A percentile compares a stretch with the other conserved stretches of the same genome.
Conservation (phyloP, 2,329 filamentous ascomycete genomes). For the Cladophialophora exuberans region DNA sequence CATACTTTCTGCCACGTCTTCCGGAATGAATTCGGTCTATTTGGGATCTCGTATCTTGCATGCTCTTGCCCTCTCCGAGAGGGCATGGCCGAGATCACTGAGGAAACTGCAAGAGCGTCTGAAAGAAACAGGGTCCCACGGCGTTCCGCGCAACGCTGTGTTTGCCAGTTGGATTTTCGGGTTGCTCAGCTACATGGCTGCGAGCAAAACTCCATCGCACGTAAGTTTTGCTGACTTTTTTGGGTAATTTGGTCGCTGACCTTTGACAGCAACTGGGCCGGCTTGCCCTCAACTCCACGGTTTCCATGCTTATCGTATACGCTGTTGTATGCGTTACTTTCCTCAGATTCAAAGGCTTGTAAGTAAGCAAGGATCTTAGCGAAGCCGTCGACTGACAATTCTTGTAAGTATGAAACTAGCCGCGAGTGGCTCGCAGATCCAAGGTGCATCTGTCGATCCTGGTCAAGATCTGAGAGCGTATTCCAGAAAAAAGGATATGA, state of each 20-base stretch:
- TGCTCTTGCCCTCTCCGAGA: conserved; percentile 41
- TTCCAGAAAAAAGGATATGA: neutral
- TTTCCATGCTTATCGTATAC: conserved; percentile 11
- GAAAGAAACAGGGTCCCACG: conserved; percentile 41
- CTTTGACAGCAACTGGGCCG: neutral
- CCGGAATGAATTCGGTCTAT: conserved; percentile 49
- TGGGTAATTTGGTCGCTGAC: neutral
- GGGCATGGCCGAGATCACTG: conserved; percentile 1
- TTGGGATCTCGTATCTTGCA: conserved; percentile 48
- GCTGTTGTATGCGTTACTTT: conserved; percentile 3
- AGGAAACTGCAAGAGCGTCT: conserved; percentile 36
- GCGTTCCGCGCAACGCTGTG: conserved; percentile 46
- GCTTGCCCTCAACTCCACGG: conserved; percentile 5
- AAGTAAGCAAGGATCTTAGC: neutral
- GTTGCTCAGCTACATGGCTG: conserved; percentile 35
- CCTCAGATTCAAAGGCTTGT: conserved; percentile 7
- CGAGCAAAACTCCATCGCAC: conserved; percentile 1
- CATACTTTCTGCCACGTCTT: conserved; percentile 49
- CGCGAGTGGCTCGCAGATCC: neutral
- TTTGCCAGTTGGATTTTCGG: conserved; percentile 43
- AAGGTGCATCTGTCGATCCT: neutral
- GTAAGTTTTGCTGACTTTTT: neutral
- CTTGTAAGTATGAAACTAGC: neutral
- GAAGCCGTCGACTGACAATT: neutral
- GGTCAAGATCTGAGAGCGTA: conserved; percentile 2